phyloP scores from a whole-genome alignment of 768 basidiomycete genomes.

The Lactarius quietus region DNA sequence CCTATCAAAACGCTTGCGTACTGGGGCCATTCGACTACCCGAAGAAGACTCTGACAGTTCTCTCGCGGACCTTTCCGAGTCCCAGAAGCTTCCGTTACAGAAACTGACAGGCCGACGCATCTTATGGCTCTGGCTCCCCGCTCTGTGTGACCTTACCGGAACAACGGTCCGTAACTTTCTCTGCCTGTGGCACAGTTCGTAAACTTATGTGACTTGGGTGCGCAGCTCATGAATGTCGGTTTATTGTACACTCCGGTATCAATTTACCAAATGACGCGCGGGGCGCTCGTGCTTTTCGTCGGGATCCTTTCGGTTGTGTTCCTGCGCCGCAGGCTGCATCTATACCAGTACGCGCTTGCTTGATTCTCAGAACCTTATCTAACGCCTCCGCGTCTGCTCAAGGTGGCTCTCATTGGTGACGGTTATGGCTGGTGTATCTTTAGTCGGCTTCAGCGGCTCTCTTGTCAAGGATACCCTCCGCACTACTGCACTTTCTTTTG shows the following conservation, averaged over 20 bases:
- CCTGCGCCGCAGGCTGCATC: conserved; percentile 77
- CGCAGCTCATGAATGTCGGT: conserved; percentile 87
- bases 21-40: conserved; percentile 52
- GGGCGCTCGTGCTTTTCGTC: conserved; percentile 91
- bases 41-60: conserved; percentile 29
- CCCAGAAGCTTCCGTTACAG: conserved; percentile 33
- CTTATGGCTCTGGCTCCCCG: conserved; percentile 83
- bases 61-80: conserved; percentile 30
- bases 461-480: conserved; percentile 73
- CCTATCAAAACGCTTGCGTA: conserved; percentile 46
- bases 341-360: conserved; percentile 64
- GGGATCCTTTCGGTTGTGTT: conserved; percentile 89
- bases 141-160: conserved; percentile 84
- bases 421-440: conserved; percentile 79
- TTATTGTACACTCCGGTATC: conserved; percentile 95
- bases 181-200: background rate
- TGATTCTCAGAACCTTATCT: conserved; percentile 7
- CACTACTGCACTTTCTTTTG: conserved; percentile 38
- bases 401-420: conserved; percentile 90
- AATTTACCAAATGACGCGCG: conserved; percentile 95
- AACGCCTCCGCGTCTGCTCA: conserved; percentile 10
- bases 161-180: conserved; percentile 64
- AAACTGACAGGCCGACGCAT: conserved; percentile 64
- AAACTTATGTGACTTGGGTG: background rate
- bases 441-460: conserved; percentile 89